Evolutionary conservation across 805 yeast genomes (phyloP).

Genomic region (Yarrowia sp.): DNA sequence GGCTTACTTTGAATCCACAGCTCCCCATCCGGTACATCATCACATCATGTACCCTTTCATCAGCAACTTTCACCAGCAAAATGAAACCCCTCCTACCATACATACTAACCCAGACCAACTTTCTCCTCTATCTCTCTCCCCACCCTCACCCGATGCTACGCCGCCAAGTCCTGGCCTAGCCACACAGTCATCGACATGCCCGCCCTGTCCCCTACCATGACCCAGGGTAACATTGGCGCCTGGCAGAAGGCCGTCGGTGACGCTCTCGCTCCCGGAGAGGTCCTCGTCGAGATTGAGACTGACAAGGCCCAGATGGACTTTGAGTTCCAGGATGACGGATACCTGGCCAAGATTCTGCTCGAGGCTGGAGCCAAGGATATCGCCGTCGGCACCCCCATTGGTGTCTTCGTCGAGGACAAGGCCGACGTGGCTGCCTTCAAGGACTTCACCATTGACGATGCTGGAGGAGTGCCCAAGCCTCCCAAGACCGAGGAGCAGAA

Average conservation of each 20-base stretch:
- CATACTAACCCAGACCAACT: slow-evolving; percentile 20
- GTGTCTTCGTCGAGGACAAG: slow-evolving; percentile 87
- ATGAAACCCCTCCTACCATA: too few species aligned
- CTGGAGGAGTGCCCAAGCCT: slow-evolving; percentile 54
- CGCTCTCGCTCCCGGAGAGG: slow-evolving; percentile 86
- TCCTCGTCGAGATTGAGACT: slow-evolving; percentile 94
- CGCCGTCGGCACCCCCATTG: slow-evolving; percentile 94
- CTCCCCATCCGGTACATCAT: too few species aligned
- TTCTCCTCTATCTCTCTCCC: slow-evolving; percentile 17
- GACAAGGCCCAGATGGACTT: slow-evolving; percentile 98
- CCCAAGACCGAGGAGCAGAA: slow-evolving; percentile 41
- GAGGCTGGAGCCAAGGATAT: slow-evolving; percentile 84
- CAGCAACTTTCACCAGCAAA: too few species aligned
- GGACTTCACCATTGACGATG: slow-evolving; percentile 78
- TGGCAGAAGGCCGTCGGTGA: slow-evolving; percentile 94
- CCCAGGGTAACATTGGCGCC: slow-evolving; percentile 84
- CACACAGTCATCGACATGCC: slow-evolving; percentile 96
- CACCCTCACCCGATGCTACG: slow-evolving; percentile 37
- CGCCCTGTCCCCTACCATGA: slow-evolving; percentile 99
- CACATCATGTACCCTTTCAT: too few species aligned
- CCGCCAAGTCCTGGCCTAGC: slow-evolving; percentile 57
- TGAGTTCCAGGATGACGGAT: slow-evolving; percentile 94
- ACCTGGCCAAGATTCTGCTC: slow-evolving; percentile 77
- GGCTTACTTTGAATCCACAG: too few species aligned
- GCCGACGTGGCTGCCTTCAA: slow-evolving; percentile 84